These are phyloP conservation scores for Ogataea trehalophila DNA, from an alignment of 805 yeast species.

Conservation along the genomic window DNA sequence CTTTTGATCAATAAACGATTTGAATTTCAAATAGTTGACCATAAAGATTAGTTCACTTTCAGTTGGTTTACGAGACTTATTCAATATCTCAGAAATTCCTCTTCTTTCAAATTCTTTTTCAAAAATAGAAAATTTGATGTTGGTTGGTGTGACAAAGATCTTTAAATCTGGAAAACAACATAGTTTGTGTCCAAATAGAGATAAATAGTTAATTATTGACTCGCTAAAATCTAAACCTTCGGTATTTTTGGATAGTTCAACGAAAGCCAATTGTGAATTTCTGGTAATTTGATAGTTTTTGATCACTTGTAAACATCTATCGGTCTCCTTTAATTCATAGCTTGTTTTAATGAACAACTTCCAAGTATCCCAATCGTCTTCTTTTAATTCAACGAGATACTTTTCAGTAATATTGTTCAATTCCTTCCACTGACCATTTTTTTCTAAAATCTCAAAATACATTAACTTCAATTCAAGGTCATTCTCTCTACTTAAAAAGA, in stretches of 20 bases:
- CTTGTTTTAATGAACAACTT: conserved; percentile 47
- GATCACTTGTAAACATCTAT: conserved; percentile 31
- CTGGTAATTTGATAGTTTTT: conserved; percentile 37
- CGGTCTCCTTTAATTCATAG: conserved; percentile 28
- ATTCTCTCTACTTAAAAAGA: conserved; percentile 33
- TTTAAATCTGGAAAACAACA: conserved; percentile 64
- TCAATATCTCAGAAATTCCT: conserved; percentile 7
- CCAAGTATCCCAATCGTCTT: conserved; percentile 82
- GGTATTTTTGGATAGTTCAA: conserved; percentile 36
- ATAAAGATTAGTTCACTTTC: conserved; percentile 19
- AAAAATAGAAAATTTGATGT: conserved; percentile 3
- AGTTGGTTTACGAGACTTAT: conserved; percentile 9
- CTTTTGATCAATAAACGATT: conserved; percentile 25
- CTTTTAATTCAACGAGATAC: conserved; percentile 41
- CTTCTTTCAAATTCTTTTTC: conserved; percentile 7
- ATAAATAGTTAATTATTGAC: conserved; percentile 38
- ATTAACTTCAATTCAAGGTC: conserved; percentile 63
- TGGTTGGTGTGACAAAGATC: conserved; percentile 17
- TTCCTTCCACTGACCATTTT: conserved; percentile 37
- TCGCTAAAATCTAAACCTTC: conserved; percentile 18
- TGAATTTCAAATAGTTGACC: conserved; percentile 41
- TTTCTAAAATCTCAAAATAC: conserved; percentile 43
- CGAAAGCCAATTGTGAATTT: conserved; percentile 50
- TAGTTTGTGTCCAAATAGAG: conserved; percentile 46
- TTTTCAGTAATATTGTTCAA: conserved; percentile 37